Percentiles rank a stretch among this genome's conserved stretches.
Evolutionary conservation across 768 basidiomycete species (phyloP).

Genomic region (Lactarius sp.): DNA sequence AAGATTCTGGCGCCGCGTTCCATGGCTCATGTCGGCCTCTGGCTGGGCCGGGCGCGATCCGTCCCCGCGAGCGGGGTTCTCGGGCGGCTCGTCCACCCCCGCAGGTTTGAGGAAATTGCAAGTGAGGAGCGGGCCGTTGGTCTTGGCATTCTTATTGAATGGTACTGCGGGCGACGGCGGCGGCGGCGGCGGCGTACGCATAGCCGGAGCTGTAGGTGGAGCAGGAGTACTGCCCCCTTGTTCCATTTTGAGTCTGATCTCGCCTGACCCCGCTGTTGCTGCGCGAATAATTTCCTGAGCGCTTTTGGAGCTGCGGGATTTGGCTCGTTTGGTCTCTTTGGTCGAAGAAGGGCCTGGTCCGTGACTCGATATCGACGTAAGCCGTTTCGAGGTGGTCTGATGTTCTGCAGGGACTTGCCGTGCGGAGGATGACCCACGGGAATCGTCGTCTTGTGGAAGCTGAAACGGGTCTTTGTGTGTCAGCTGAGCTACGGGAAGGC

Average conservation of each 20-base stretch:
- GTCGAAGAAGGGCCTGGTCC: slow-evolving; percentile 6
- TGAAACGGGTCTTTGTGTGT: slow-evolving; percentile 17
- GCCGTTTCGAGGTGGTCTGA: slow-evolving; percentile 16
- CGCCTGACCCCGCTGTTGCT: not conserved
- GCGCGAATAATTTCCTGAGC: slow-evolving; percentile 18
- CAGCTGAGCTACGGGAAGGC: not conserved
- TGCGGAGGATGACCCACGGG: slow-evolving; percentile 17
- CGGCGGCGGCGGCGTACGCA: not conserved
- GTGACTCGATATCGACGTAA: slow-evolving; percentile 22
- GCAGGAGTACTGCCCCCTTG: not conserved
- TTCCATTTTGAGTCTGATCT: slow-evolving; percentile 8
- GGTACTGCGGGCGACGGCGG: not conserved
- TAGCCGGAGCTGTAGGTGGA: not conserved
- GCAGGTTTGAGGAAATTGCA: slow-evolving; percentile 18
- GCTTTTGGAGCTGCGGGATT: slow-evolving; percentile 13
- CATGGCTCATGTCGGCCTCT: not conserved
- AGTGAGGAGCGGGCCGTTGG: not conserved
- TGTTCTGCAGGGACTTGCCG: slow-evolving; percentile 7
- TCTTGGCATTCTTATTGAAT: not conserved
- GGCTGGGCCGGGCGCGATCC: slow-evolving; percentile 8
- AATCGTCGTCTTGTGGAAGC: slow-evolving; percentile 4
- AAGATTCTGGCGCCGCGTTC: slow-evolving; percentile 9
- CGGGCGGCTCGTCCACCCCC: slow-evolving; percentile 19
- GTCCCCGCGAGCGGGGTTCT: slow-evolving; percentile 1
- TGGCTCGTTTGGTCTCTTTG: slow-evolving; percentile 2